A percentile compares a stretch with the other conserved stretches of the same genome.
These are phyloP conservation scores for Nemania sp. DNA, from an alignment of 2,329 filamentous ascomycete species.

Conservation along the genomic window DNA sequence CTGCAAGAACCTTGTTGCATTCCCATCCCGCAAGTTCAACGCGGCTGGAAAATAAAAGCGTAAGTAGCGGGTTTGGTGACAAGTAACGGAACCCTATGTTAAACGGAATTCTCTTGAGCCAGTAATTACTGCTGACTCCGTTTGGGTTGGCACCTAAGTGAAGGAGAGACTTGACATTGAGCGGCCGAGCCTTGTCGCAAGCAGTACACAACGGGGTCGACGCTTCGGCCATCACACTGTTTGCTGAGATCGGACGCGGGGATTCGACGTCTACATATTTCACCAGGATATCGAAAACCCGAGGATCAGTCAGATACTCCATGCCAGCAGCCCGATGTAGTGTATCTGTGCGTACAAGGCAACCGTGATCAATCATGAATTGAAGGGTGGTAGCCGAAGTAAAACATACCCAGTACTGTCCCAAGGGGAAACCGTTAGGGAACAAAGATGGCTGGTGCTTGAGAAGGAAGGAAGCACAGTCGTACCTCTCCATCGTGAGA, in stretches of 20 bases:
- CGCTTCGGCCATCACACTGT: no score
- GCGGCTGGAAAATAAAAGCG: background rate
- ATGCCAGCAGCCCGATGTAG: background rate
- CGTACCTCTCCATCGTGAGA: background rate
- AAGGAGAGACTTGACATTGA: conserved; percentile 7
- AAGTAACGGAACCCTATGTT: background rate
- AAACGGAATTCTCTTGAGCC: background rate
- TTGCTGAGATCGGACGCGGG: background rate
- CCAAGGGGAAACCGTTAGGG: background rate
- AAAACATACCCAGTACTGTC: background rate
- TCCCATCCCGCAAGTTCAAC: no score
- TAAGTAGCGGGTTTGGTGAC: conserved; percentile 4
- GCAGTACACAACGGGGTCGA: background rate
- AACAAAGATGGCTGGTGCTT: conserved; percentile 8
- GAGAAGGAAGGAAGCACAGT: conserved; percentile 18
- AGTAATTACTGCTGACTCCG: background rate
- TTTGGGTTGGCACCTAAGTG: conserved; percentile 15
- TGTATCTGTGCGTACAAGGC: background rate
- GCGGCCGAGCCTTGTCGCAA: background rate
- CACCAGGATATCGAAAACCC: conserved; percentile 3
- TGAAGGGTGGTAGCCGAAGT: background rate
- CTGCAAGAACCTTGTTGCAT: no score
- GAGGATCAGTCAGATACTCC: background rate
- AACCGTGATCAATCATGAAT: conserved; percentile 7
- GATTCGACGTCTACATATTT: background rate